These are phyloP conservation scores for Leishmania aethiopica DNA, from an alignment of 208 protist genomes.

Conservation along the genomic window DNA sequence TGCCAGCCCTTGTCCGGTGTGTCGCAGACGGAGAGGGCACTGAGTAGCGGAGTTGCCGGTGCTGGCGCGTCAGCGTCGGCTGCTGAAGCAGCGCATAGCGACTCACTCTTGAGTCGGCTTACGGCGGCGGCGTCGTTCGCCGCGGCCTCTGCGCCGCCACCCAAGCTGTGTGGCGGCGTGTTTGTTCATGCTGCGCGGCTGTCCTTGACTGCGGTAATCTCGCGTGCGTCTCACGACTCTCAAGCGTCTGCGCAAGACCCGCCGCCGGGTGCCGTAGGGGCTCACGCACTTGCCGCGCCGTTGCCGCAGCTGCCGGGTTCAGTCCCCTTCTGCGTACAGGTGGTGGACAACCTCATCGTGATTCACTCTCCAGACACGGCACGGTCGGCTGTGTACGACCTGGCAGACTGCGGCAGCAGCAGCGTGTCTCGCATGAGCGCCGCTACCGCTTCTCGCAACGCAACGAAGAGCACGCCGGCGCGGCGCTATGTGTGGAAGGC, in stretches of 20 bases:
- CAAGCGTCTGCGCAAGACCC: not conserved
- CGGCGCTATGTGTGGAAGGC: slow-evolving; percentile 7
- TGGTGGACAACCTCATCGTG: slow-evolving; percentile 54
- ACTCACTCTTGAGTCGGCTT: slow-evolving; percentile 32
- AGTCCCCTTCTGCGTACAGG: slow-evolving; percentile 41
- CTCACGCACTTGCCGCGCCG: not conserved
- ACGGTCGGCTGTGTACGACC: slow-evolving; percentile 46
- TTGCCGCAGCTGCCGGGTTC: not conserved
- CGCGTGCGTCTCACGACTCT: not conserved
- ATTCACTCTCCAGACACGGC: slow-evolving; percentile 33
- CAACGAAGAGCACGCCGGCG: not conserved
- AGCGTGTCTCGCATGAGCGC: not conserved
- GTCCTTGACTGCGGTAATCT: slow-evolving; percentile 20
- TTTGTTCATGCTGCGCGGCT: slow-evolving; percentile 14
- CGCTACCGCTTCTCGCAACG: not conserved
- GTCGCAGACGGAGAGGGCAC: not conserved
- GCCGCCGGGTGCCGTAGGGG: not conserved
- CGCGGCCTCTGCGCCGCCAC: slow-evolving; percentile 17
- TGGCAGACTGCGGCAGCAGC: slow-evolving; percentile 14
- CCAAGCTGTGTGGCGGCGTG: slow-evolving; percentile 7
- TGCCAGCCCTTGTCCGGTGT: not conserved
- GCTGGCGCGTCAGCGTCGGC: not conserved
- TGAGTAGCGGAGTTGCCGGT: not conserved
- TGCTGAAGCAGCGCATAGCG: not conserved
- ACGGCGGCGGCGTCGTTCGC: slow-evolving; percentile 20